Evolutionary conservation across 2,329 filamentous ascomycete genomes (phyloP), one percentile per base, ranked within the genome.

Genomic region (Gliomastix tumulicola): DNA sequence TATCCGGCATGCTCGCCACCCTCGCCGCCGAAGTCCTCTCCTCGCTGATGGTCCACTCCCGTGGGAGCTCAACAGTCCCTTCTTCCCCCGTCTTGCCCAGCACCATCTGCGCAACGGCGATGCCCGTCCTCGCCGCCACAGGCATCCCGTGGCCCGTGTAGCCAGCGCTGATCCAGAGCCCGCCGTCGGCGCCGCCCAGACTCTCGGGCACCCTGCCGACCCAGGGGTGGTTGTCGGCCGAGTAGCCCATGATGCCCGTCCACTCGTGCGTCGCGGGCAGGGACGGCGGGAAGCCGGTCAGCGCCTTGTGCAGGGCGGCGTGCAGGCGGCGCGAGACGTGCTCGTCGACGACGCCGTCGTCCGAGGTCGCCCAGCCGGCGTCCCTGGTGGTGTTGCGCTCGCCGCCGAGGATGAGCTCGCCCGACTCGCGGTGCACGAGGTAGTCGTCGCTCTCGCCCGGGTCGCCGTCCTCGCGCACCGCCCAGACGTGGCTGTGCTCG

Each of bases 181-280:
- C 79, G 4, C 66, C 40, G 8, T 46, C 36, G 16, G 13, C 63
- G n/a, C 69, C 76, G 6, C 71, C 59, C 18, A 71, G 45, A 6
- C 54, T 49, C 23, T 58, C 59, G 1, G 79, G 78, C n/a, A 88
- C 73, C 9, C 62, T 57, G 0, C 84, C 85, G 3, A 89, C 79
- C 79, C 80, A 88, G 0, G 85, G 83, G 35, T 71, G 56, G 0
- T 70, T 63, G 53, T 89, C 85, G 7, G 77, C 63, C 21, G 75
- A 79, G 56, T 78, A 88, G 0, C 81, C 84, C 84, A 88, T 89
- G 46, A 88, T 83, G 1, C 85, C 85, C 3, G 82, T 85, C 85
- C 85, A 90, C 51, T 84, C 77, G 51, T 72, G 76, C 21, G 71
- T 59, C 9, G 73, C 68, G 17, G 60, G 50, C 16, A 85, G 56